Evolutionary conservation across 371 early-diverging fungal genomes (phyloP), one percentile per base, ranked within the genome.

Genomic region (Syncephalis plumigaleata): DNA sequence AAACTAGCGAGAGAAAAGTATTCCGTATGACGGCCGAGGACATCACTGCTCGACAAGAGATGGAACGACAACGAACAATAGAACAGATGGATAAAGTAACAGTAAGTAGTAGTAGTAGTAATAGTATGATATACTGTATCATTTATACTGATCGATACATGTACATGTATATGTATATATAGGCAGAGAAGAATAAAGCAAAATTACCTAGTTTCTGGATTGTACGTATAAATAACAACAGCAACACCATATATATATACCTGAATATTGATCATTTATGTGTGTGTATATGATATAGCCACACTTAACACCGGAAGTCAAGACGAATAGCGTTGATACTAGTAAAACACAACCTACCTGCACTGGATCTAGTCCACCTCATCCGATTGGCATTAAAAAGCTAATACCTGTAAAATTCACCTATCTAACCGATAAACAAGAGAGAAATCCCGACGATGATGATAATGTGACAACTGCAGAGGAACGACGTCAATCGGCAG

Each of bases 151-250:
- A 24, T 26, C n/a, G 4, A 43, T 50, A 26, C 48, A 15, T 18
- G 43, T 24, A 39, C 36, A 22, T 9, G 23, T 13, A 1, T 47
- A 1, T 3, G 44, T 47, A 25, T 43, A 47, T 3, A 3, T 52
- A 66, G 59, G 61, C 65, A 42, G 63, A 71, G 50, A 63, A 61
- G 13, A 56, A 68, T 16, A 81, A 80, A 47, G 60, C 71, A 5
- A 69, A 65, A 22, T 53, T 84, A 21, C 77, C 78, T 5, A 80
- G 78, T 48, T 87, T 84, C 54, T 87, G 87, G 87, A 61, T 84
- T 65, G 85, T 82, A 71, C 52, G 65, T 15, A 46, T 2, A n/a
- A 39, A 37, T 3, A 42, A 22, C 23, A 37, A 42, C 23, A 8
- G 17, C 40, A 7, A 15, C 11, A 5, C 38, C 13, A 17, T 45